Conservation (phyloP, 2,329 filamentous ascomycete genomes). For the Diaporthe vaccinii region DNA sequence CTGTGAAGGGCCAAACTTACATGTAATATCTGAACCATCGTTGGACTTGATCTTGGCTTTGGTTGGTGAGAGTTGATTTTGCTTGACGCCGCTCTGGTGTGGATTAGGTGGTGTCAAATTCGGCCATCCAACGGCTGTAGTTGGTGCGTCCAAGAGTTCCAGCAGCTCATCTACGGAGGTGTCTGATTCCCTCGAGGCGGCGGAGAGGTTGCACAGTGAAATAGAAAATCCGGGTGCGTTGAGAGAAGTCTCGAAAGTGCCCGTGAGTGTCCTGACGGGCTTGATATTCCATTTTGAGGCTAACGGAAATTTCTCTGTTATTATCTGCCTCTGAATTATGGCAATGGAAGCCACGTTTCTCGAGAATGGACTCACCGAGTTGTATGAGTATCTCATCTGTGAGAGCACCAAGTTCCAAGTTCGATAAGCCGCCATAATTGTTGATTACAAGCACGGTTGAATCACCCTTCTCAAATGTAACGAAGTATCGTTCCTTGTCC, state of each 20-base stretch:
- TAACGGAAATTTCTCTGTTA: slow-evolving; percentile 5
- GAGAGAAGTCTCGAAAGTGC: slow-evolving; percentile 65
- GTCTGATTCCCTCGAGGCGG: slow-evolving; percentile 47
- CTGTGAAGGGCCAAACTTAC: background rate
- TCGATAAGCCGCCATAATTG: slow-evolving; percentile 69
- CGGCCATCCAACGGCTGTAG: slow-evolving; percentile 65
- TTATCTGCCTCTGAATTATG: background rate
- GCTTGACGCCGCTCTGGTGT: background rate
- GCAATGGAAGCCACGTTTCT: background rate
- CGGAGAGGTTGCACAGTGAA: slow-evolving; percentile 64
- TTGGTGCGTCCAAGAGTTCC: slow-evolving; percentile 62
- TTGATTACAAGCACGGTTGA: slow-evolving; percentile 67
- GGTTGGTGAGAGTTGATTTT: background rate
- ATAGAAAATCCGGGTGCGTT: slow-evolving; percentile 70
- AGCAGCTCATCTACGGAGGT: slow-evolving; percentile 54
- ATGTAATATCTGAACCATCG: slow-evolving; percentile 18
- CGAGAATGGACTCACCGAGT: slow-evolving; percentile 48
- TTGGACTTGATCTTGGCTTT: slow-evolving; percentile 9
- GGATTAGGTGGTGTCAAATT: slow-evolving; percentile 45
- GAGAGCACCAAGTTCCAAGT: slow-evolving; percentile 68
- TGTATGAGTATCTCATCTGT: slow-evolving; percentile 65
- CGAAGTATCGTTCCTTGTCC: slow-evolving; percentile 68
- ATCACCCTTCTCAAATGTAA: slow-evolving; percentile 59
- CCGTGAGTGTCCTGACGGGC: slow-evolving; percentile 61
- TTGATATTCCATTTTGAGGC: slow-evolving; percentile 60